These are phyloP conservation scores for Metschnikowia hibisci DNA, from an alignment of 805 yeast species.

Conservation along the genomic window DNA sequence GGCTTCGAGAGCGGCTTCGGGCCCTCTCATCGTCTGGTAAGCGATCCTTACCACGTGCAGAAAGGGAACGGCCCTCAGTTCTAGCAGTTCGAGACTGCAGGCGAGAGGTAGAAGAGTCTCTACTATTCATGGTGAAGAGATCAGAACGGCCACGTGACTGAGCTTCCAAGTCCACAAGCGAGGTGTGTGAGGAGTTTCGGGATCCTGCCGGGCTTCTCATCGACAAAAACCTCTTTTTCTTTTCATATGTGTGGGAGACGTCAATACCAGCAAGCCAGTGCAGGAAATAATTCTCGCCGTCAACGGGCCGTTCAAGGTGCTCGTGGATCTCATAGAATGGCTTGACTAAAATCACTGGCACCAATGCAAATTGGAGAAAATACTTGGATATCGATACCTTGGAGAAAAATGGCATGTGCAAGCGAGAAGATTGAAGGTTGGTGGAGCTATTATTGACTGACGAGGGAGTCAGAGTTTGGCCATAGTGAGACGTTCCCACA, in stretches of 20 bases:
- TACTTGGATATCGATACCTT: constrained; percentile 37
- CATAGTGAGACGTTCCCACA: constrained; percentile 39
- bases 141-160: constrained; percentile 10
- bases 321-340: constrained; percentile 35
- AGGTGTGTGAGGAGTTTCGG: constrained; percentile 12
- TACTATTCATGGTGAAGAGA: constrained; percentile 6
- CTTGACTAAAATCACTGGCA: constrained; percentile 43
- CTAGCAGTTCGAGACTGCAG: constrained; percentile 9
- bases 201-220: constrained; percentile 14
- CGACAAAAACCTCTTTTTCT: constrained; percentile 15
- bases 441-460: constrained; percentile 3
- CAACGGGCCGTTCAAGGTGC: constrained; percentile 28
- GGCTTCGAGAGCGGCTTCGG: constrained; percentile 9
- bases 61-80: background rate
- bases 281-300: constrained; percentile 32
- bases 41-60: background rate
- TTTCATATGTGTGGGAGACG: constrained; percentile 15
- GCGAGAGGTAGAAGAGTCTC: constrained; percentile 11
- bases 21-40: constrained; percentile 6
- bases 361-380: constrained; percentile 41
- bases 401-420: constrained; percentile 27
- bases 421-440: constrained; percentile 2
- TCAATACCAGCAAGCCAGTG: constrained; percentile 32
- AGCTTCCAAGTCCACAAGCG: constrained; percentile 10
- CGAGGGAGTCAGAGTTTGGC: constrained; percentile 7